Base-by-base conservation (phyloP, 2,329 filamentous ascomycete genomes). In the Monilinia polystroma region DNA sequence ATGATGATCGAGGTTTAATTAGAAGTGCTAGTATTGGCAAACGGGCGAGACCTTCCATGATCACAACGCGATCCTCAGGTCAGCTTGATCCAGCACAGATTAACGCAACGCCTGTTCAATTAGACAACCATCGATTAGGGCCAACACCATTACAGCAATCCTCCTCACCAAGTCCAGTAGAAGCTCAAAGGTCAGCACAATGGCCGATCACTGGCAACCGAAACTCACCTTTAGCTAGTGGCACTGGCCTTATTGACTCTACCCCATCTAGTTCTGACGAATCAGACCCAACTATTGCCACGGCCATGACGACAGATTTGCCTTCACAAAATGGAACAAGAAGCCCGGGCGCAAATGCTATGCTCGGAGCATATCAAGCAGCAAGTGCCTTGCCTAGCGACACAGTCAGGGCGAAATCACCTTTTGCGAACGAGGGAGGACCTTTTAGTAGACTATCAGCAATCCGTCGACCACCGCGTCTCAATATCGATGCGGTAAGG, bases 401-500 rank as follows among this genome's bases (percentile, higher is more conserved):
- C 12, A 43, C 58, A 1, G 18, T 16, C 23, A 41, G 58, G 38
- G 14, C 51, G 14, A 66, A 49, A 32, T 63, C 59, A 26, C 23
- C 64, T 35, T 43, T 45, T 14, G 47, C 35, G 29, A 53, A 66
- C 35, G 55, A 66, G 12, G 56, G 54, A 35, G 45, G 56, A 53
- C 56, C 26, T 35, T 74, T 73, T 70, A 83, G 80, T 70, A 79
- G 80, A 23, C 71, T 86, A 32, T 87, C 86, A 14, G 84, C 83
- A 16, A 81, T 88, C 66, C 80, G 83, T 71, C 80, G 85, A 59
- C 93, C 94, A 43, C 90, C 92, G 4, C 86, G 85, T 47, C 80
- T 97, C 4, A 88, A 97, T 75, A 89, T 97, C 32, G 89, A 93
- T 74, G 91, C 91, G 4, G 90, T 96, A 4, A 85, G 87, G 70